A percentile compares a stretch with the other conserved stretches of the same genome.
These are phyloP conservation scores for Agrocybe pediades DNA, from an alignment of 768 basidiomycete species.

Conservation along the genomic window DNA sequence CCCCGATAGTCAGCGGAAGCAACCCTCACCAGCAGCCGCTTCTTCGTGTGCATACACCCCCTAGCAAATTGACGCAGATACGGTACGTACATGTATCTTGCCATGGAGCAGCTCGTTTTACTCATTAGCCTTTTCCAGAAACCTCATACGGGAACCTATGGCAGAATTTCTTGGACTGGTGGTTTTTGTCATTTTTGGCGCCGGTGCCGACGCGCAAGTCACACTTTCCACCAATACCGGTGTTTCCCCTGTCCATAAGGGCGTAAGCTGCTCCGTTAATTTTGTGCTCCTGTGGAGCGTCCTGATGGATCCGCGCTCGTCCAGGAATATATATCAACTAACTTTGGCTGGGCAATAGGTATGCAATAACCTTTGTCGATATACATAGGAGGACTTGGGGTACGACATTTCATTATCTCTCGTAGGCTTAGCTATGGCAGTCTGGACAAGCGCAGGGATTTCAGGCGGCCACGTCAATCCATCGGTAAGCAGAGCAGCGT, in stretches of 20 bases:
- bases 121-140: neutral
- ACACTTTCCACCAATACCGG: constrained; percentile 47
- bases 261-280: constrained; percentile 36
- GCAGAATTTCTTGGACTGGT: constrained; percentile 65
- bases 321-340: constrained; percentile 50
- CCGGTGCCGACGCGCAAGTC: constrained; percentile 56
- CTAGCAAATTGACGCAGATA: neutral
- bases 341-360: constrained; percentile 36
- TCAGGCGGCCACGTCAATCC: constrained; percentile 81
- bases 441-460: constrained; percentile 64
- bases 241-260: constrained; percentile 50
- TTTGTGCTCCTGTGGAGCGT: neutral
- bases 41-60: neutral
- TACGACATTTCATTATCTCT: neutral
- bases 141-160: constrained; percentile 50
- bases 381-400: neutral
- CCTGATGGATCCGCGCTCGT: neutral
- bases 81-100: neutral
- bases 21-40: neutral
- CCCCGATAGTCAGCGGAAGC: neutral
- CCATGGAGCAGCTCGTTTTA: too few species aligned
- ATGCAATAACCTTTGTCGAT: neutral
- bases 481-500: constrained; percentile 51
- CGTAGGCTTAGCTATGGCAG: constrained; percentile 52
- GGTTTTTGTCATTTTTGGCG: constrained; percentile 59